phyloP scores from a whole-genome alignment of 192 early-diverging fungal genomes.

The Coemansia sp. region DNA sequence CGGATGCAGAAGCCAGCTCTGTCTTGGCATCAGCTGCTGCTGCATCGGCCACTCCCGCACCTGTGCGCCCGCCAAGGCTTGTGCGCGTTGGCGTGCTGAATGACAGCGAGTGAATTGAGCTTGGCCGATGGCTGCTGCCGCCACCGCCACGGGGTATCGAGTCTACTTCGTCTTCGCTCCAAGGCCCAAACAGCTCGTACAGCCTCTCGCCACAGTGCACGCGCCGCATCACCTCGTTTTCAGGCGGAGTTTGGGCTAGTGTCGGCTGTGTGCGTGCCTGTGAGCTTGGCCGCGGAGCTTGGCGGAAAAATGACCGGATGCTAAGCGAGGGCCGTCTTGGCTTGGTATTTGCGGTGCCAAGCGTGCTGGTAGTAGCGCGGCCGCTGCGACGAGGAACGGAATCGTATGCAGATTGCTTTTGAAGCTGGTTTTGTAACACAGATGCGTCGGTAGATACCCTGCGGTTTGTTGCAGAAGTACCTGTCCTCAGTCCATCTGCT shows the following conservation, averaged over 20 bases:
- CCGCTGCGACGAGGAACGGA: slow-evolving; percentile 6
- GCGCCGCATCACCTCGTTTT: slow-evolving; percentile 26
- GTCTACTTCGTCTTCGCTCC: slow-evolving; percentile 14
- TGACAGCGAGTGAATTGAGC: slow-evolving; percentile 37
- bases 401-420: slow-evolving; percentile 2
- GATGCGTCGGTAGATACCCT: not conserved
- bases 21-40: not conserved
- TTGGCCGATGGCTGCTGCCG: slow-evolving; percentile 9
- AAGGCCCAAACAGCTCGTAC: slow-evolving; percentile 42
- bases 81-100: slow-evolving; percentile 40
- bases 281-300: slow-evolving; percentile 9
- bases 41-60: not conserved
- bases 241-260: slow-evolving; percentile 5
- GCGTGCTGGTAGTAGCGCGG: slow-evolving; percentile 12
- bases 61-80: slow-evolving; percentile 14
- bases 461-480: not conserved
- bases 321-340: slow-evolving; percentile 20
- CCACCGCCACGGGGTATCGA: not conserved
- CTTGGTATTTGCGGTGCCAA: slow-evolving; percentile 12
- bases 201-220: slow-evolving; percentile 40
- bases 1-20: not conserved
- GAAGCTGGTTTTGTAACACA: not conserved
- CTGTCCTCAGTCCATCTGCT: not conserved
- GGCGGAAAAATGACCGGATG: slow-evolving; percentile 37
- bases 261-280: slow-evolving; percentile 1